These are phyloP conservation scores for Wallacemonas collosoma DNA, from an alignment of 208 protist species.

Conservation along the genomic window DNA sequence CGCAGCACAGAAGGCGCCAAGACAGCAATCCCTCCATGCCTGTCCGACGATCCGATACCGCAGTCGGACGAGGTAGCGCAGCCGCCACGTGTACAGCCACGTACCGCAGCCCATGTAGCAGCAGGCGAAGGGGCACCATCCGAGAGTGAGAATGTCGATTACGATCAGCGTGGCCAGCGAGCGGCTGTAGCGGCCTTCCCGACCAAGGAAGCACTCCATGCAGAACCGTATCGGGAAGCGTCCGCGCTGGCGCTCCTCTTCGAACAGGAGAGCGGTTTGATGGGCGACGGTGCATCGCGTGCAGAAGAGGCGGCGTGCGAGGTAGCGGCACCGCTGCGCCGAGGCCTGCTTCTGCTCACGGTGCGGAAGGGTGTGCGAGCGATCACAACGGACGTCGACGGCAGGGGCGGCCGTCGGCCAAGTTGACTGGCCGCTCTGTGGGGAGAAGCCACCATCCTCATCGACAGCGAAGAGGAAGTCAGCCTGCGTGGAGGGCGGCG, in stretches of 20 bases:
- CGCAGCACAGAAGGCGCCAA: conserved; percentile 39
- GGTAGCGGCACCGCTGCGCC: conserved; percentile 21
- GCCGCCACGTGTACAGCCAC: conserved; percentile 53
- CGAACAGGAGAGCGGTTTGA: conserved; percentile 52
- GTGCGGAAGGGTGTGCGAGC: not conserved
- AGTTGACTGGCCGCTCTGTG: not conserved
- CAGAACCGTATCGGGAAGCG: conserved; percentile 30
- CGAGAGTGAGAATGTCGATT: conserved; percentile 51
- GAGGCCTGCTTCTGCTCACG: not conserved
- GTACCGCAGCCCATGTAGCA: conserved; percentile 79
- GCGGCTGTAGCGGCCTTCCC: conserved; percentile 26
- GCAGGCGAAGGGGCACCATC: conserved; percentile 37
- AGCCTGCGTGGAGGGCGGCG: too few relatives aligned
- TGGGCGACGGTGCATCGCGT: conserved; percentile 65
- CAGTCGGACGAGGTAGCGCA: conserved; percentile 67
- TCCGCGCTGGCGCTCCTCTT: conserved; percentile 41
- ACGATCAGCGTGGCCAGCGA: conserved; percentile 41
- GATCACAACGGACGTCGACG: not conserved
- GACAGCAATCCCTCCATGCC: not conserved
- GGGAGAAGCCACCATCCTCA: too few relatives aligned
- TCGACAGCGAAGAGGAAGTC: too few relatives aligned
- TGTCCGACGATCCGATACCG: conserved; percentile 56
- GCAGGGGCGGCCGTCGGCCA: not conserved
- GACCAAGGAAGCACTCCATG: conserved; percentile 45
- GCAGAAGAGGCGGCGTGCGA: conserved; percentile 58